phyloP scores from a whole-genome alignment of 2,329 filamentous ascomycete genomes.

The Leptographium wingfieldii region DNA sequence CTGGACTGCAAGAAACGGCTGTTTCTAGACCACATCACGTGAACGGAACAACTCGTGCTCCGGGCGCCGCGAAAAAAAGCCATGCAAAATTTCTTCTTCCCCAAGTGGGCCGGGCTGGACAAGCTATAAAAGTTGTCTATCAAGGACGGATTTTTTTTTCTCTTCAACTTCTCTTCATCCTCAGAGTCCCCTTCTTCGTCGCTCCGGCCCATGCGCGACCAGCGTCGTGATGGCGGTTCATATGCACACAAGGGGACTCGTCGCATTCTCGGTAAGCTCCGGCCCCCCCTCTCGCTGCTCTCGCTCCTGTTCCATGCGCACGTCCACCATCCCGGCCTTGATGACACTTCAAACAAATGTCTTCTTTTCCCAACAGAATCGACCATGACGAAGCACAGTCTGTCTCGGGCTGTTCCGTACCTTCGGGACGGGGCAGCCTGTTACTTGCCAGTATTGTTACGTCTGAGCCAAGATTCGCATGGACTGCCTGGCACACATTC shows the following conservation, averaged over 20 bases:
- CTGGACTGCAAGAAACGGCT: neutral
- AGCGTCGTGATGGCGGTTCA: neutral
- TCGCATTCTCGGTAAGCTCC: neutral
- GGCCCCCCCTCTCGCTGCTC: neutral
- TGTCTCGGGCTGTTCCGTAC: slow-evolving; percentile 46
- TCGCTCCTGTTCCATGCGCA: neutral
- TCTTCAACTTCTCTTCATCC: neutral
- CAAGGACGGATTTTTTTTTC: neutral
- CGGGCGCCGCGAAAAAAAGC: neutral
- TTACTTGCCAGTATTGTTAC: slow-evolving; percentile 76
- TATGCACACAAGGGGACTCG: neutral
- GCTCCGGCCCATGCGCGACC: neutral
- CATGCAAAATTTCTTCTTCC: neutral
- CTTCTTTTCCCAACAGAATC: slow-evolving; percentile 87
- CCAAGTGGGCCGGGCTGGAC: neutral
- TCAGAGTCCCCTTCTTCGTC: neutral
- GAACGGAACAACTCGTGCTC: neutral
- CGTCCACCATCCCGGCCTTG: slow-evolving; percentile 30
- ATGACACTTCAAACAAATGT: slow-evolving; percentile 59
- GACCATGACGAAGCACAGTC: slow-evolving; percentile 68
- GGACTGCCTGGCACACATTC: neutral
- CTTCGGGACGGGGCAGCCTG: slow-evolving; percentile 46
- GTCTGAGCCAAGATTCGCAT: slow-evolving; percentile 9
- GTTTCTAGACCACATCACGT: neutral
- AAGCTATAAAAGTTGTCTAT: neutral